Evolutionary conservation across 257 asterid species (phyloP).

Genomic region (Nicotiana otophora): DNA sequence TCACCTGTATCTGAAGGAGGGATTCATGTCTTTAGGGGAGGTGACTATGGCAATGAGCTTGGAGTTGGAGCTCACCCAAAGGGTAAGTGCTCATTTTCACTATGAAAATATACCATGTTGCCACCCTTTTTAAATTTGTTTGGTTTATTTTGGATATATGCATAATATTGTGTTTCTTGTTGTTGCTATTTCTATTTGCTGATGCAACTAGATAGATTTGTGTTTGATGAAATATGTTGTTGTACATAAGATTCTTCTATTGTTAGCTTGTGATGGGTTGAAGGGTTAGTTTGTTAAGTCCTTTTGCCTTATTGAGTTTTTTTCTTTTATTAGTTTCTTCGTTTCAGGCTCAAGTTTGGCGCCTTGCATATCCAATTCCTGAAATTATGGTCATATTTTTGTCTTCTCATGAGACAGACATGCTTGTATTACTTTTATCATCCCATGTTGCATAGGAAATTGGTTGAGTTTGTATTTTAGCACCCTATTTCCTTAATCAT

Average conservation of each 20-base stretch:
- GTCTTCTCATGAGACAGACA: slow-evolving; percentile 41
- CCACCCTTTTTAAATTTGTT: background rate
- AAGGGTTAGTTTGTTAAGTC: slow-evolving; percentile 21
- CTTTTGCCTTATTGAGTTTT: slow-evolving; percentile 16
- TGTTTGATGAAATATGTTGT: slow-evolving; percentile 19
- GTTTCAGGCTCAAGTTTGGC: slow-evolving; percentile 19
- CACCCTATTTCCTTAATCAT: background rate
- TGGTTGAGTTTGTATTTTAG: background rate
- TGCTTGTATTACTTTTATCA: background rate
- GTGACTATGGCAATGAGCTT: slow-evolving; percentile 58
- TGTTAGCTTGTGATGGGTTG: slow-evolving; percentile 18
- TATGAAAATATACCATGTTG: background rate
- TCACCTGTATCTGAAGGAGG: slow-evolving; percentile 98
- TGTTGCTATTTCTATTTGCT: slow-evolving; percentile 21
- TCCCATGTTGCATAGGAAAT: slow-evolving; percentile 2
- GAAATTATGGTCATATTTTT: slow-evolving; percentile 32
- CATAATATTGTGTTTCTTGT: slow-evolving; percentile 4
- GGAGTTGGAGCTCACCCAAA: slow-evolving; percentile 77
- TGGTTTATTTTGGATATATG: slow-evolving; percentile 13
- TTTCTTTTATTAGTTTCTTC: slow-evolving; percentile 24
- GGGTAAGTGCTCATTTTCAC: slow-evolving; percentile 38
- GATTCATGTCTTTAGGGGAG: slow-evolving; percentile 88
- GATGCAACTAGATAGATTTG: slow-evolving; percentile 29
- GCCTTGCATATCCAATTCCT: slow-evolving; percentile 22
- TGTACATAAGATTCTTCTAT: slow-evolving; percentile 16